Base-by-base conservation (phyloP, 2,329 filamentous ascomycete genomes). In the Juglanconis juglandina region DNA sequence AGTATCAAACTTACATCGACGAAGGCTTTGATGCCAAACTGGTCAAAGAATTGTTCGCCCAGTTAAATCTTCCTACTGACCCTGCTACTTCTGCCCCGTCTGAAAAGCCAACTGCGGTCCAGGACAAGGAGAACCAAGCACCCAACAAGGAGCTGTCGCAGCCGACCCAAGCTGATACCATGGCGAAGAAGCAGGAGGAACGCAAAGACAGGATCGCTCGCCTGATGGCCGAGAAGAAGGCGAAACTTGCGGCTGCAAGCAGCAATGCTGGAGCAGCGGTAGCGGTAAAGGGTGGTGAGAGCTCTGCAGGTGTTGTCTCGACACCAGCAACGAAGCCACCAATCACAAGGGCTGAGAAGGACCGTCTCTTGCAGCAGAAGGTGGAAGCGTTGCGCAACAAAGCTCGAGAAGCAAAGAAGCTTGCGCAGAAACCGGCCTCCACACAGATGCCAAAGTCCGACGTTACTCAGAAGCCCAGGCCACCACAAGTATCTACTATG, bases 151-250 rank as follows among this genome's bases (percentile, higher is more conserved):
- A 55, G 17, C 11, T 44, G 11, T 9, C 54, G 2, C 30, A 60
- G 11, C 6, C 52, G 24, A 51, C 53, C 24, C 37, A 47, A 44
- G 53, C 56, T 3, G 62, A 64, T 33, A 58, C 61, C n/a, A 65
- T 64, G 58, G 52, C 68, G 8, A 68, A 64, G 50, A 80, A 77
- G 64, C 78, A 82, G 7, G 79, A 89, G 64, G 86, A 90, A 68
- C 82, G 90, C 30, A 91, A 90, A 66, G 89, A 92, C 65, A 85
- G 90, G 47, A 91, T 94, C 62, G 89, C 90, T 4, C 85, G 88
- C 53, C 81, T 92, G 58, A 79, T 92, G 58, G 90, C 90, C n/a
- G 86, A 85, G 1, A 92, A 90, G 71, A 82, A 81, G 55, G 83
- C 84, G 39, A 89, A 87, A 39, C 55, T 68, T 58, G 48, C 67